A percentile compares a stretch with the other conserved stretches of the same genome.
Conservation (phyloP, 1,139 yeast species). For the Ogataea hybrid region DNA sequence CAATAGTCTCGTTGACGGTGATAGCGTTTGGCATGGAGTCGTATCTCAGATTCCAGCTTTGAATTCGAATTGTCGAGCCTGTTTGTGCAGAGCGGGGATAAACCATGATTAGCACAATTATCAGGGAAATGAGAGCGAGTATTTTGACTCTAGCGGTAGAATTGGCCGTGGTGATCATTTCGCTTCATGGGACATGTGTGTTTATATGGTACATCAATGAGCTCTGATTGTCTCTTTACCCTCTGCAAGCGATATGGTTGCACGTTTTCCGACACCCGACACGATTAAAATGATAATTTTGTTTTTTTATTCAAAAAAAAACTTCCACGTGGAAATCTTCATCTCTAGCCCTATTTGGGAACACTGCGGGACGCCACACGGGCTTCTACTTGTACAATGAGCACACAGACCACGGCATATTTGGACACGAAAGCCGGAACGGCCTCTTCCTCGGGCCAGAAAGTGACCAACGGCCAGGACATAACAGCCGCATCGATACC, state of each 20-base stretch:
- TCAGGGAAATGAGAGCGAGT: background rate
- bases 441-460: background rate
- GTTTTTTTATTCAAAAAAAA: background rate
- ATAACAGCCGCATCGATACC: conserved; percentile 13
- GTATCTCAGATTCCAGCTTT: conserved; percentile 33
- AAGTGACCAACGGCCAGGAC: background rate
- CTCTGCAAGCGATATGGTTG: background rate
- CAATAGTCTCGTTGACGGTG: conserved; percentile 24
- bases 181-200: background rate
- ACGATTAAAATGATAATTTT: background rate
- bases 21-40: conserved; percentile 28
- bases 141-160: background rate
- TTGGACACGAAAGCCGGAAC: background rate
- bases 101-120: background rate
- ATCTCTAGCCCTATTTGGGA: background rate
- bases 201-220: background rate
- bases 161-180: background rate
- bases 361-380: background rate
- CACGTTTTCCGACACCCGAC: background rate
- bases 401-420: background rate
- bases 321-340: conserved; percentile 1
- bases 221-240: background rate
- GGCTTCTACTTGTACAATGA: background rate
- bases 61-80: conserved; percentile 21
- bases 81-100: background rate